phyloP scores from a whole-genome alignment of 495 filamentous ascomycete species.

The Penicillium taxi region DNA sequence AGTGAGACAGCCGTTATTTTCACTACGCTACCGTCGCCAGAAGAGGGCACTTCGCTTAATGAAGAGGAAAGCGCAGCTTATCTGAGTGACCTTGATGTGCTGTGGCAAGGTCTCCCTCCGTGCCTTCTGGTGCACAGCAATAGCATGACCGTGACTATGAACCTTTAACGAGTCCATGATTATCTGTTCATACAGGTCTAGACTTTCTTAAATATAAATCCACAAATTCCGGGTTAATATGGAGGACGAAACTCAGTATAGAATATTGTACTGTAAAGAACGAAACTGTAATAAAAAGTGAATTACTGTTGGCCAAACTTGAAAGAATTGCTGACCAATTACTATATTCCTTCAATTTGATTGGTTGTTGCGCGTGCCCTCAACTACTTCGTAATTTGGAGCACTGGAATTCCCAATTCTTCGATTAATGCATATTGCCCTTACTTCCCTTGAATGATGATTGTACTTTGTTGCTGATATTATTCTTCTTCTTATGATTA shows the following conservation, averaged over 20 bases:
- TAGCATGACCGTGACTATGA: constrained; percentile 86
- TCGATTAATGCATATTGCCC: too few relatives aligned
- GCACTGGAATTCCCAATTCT: constrained; percentile 5
- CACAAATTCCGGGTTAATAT: background rate
- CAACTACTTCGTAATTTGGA: constrained; percentile 8
- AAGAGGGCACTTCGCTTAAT: constrained; percentile 63
- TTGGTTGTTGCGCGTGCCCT: constrained; percentile 7
- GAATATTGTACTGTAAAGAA: background rate
- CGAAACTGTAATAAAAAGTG: background rate
- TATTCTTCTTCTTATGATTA: too few relatives aligned
- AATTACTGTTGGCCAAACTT: background rate
- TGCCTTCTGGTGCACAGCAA: constrained; percentile 77
- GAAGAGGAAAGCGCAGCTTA: constrained; percentile 64
- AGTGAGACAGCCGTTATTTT: constrained; percentile 72
- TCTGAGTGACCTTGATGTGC: constrained; percentile 66
- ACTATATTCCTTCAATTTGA: background rate
- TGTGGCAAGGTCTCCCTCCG: constrained; percentile 61
- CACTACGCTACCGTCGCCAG: constrained; percentile 69
- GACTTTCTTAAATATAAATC: background rate
- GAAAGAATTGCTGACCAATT: constrained; percentile 9
- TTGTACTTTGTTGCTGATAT: too few relatives aligned
- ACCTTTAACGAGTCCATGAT: constrained; percentile 43
- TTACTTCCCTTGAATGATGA: too few relatives aligned
- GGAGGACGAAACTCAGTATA: background rate
- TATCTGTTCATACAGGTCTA: constrained; percentile 4